Base-by-base conservation (phyloP, 192 early-diverging fungal genomes). In the Geranomyces variabilis region DNA sequence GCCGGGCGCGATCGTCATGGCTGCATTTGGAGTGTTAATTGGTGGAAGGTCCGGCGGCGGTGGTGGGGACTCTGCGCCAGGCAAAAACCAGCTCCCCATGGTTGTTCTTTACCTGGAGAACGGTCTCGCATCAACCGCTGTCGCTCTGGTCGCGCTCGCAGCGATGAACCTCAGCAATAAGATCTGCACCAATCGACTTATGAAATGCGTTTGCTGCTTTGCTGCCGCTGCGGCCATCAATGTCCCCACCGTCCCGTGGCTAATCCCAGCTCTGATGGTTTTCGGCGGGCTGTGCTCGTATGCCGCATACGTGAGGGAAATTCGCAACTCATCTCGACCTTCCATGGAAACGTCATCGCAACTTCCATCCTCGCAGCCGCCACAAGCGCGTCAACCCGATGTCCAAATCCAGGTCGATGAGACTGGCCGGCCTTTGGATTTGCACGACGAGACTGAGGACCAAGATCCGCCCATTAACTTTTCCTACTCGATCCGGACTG, bases 61-160 rank as follows among this genome's bases (percentile, higher is more conserved):
- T 15, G 34, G 57, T 26, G 71, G 71, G 21, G 63, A 66, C 31
- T 33, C 71, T 10, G 5, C 65, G 13, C 63, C 66, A 15, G 46
- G 46, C 8, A 24, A 31, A 10, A 53, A 15, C 2, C 66, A 28
- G 2, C 73, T 87, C 22, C 88, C 88, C 13, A 33, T 67, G 0
- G 87, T 77, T 81, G 75, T 84, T 0, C 69, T 74, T 1, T 80
- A 86, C 53, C 31, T 88, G 7, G 73, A 84, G 30, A 86, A 88
- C 62, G 83, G 84, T 5, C 70, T 88, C 8, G 76, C 79, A 0
- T 58, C 87, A 3, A 78, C 84, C 0, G 87, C 86, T 0, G 76
- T 91, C 28, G 90, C 84, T 7, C 77, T 91, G 4, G 83, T 89
- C 0, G 88, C 85, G 5, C 62, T 87, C 10, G 89, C 90, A 1